A percentile compares a stretch with the other conserved stretches of the same genome.
phyloP scores from a whole-genome alignment of 441 rosid species.

The Manihot esculenta region DNA sequence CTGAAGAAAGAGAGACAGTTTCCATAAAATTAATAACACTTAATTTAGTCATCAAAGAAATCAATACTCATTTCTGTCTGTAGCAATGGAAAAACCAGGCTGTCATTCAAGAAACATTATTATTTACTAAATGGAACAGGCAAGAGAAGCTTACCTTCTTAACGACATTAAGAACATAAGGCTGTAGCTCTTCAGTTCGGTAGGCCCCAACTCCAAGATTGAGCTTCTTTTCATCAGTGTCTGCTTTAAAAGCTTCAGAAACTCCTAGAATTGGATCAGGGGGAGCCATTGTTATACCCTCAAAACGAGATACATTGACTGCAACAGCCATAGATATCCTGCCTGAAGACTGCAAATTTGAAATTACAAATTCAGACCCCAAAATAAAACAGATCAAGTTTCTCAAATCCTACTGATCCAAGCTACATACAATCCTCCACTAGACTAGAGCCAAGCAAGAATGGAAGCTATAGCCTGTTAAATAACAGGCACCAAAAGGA shows the following conservation, averaged over 20 bases:
- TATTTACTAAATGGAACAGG: background rate
- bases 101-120: constrained; percentile 8
- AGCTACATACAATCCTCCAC: background rate
- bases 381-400: background rate
- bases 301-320: constrained; percentile 73
- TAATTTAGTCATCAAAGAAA: constrained; percentile 10
- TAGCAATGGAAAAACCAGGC: background rate
- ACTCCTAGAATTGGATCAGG: constrained; percentile 99
- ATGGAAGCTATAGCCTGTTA: background rate
- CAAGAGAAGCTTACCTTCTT: constrained; percentile 56
- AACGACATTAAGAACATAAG: constrained; percentile 95
- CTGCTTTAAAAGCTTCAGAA: constrained; percentile 93
- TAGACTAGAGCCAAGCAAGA: background rate
- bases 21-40: constrained; percentile 10
- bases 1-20: constrained; percentile 33
- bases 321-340: constrained; percentile 64
- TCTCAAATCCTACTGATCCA: background rate
- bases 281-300: constrained; percentile 88
- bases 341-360: constrained; percentile 48
- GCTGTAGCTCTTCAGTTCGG: constrained; percentile 89
- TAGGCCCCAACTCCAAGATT: constrained; percentile 99
- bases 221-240: constrained; percentile 72
- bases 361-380: constrained; percentile 3
- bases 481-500: no score
- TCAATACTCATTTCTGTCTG: background rate